phyloP scores from a whole-genome alignment of 2,329 filamentous ascomycete species.

The Cladosporium colombiae region DNA sequence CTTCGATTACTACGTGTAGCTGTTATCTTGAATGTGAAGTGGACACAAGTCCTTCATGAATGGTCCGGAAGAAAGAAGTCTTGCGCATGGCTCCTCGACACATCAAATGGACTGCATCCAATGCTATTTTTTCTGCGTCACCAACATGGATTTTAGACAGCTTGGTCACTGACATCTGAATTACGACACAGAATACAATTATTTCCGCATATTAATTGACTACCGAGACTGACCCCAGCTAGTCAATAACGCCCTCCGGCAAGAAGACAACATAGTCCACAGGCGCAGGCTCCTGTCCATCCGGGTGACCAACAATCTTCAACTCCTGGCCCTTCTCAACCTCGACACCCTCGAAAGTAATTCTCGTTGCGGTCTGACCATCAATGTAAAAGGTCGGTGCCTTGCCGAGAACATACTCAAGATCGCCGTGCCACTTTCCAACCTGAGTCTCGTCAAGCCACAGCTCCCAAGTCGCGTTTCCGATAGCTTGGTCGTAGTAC shows the following conservation, averaged over 20 bases:
- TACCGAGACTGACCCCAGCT: neutral
- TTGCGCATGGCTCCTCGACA: neutral
- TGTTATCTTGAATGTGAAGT: too few species aligned
- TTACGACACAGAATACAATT: neutral
- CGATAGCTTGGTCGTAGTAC: constrained; percentile 65
- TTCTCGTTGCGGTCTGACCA: constrained; percentile 63
- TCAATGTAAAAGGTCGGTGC: constrained; percentile 61
- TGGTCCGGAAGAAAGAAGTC: too few species aligned
- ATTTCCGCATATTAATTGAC: neutral
- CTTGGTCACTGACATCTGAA: neutral
- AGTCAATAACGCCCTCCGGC: constrained; percentile 51
- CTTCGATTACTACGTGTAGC: too few species aligned
- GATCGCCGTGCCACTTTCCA: constrained; percentile 55
- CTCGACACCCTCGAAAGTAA: constrained; percentile 57
- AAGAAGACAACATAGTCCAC: constrained; percentile 67
- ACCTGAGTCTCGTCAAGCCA: constrained; percentile 56
- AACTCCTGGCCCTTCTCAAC: constrained; percentile 55
- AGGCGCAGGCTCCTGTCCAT: constrained; percentile 64
- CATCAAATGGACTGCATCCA: neutral
- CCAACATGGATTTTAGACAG: neutral
- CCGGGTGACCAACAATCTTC: constrained; percentile 57
- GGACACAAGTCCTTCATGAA: too few species aligned
- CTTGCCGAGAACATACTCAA: constrained; percentile 53
- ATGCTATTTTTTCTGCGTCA: too few species aligned
- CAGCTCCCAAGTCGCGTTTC: constrained; percentile 57